These are phyloP conservation scores for Pezicula neosporulosa DNA, from an alignment of 2,329 filamentous ascomycete species.

Conservation along the genomic window DNA sequence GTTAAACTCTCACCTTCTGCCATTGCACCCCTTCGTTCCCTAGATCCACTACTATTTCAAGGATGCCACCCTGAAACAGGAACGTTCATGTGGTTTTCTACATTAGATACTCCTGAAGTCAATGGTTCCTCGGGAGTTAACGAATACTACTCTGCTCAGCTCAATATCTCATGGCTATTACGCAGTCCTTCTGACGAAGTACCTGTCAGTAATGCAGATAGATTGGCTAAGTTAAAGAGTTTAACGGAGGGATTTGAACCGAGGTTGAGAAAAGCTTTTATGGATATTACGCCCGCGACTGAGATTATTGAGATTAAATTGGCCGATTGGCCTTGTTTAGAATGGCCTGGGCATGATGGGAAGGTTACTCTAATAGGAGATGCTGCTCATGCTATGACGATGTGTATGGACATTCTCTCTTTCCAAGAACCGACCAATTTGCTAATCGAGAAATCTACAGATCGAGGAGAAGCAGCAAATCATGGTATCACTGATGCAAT, in stretches of 20 bases:
- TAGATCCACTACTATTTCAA: constrained; percentile 54
- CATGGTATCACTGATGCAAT: constrained; percentile 50
- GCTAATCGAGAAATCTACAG: constrained; percentile 28
- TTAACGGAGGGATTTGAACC: constrained; percentile 45
- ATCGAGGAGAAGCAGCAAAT: constrained; percentile 55
- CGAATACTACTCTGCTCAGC: constrained; percentile 13
- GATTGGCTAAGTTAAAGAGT: constrained; percentile 37
- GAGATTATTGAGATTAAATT: constrained; percentile 43
- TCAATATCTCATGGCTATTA: constrained; percentile 41
- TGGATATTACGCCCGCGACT: constrained; percentile 35
- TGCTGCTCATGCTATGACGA: constrained; percentile 54
- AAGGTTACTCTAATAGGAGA: constrained; percentile 48
- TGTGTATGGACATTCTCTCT: constrained; percentile 42
- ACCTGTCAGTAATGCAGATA: constrained; percentile 35
- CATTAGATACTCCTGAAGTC: constrained; percentile 12
- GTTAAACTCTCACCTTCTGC: constrained; percentile 37
- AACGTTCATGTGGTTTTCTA: constrained; percentile 45
- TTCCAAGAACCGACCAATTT: neutral
- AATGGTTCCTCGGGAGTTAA: constrained; percentile 9
- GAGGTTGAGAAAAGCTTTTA: constrained; percentile 41
- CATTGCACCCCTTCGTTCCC: constrained; percentile 36
- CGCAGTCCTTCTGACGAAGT: constrained; percentile 30
- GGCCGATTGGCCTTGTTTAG: constrained; percentile 43
- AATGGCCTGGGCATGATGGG: constrained; percentile 31
- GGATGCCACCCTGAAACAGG: constrained; percentile 48